Percentiles rank a stretch among this genome's conserved stretches.
These are phyloP conservation scores for Pseudogymnoascus sp. DNA, from an alignment of 2,329 filamentous ascomycete species.

Conservation along the genomic window DNA sequence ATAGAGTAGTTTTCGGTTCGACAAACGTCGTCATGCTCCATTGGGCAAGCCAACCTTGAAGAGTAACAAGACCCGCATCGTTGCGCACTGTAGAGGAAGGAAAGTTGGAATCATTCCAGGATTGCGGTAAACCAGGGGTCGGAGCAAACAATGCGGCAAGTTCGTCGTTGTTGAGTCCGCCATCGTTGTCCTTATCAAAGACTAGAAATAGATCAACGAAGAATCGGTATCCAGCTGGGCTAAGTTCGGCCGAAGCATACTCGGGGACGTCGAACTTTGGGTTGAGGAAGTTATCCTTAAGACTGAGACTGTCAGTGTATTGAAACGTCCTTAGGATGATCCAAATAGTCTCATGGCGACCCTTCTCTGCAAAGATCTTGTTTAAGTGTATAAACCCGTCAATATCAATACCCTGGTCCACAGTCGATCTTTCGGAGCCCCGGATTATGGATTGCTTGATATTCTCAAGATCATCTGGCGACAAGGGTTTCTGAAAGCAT, in stretches of 20 bases:
- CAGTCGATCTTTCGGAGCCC: constrained; percentile 51
- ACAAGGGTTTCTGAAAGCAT: constrained; percentile 83
- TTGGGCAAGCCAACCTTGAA: constrained; percentile 96
- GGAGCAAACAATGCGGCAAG: constrained; percentile 82
- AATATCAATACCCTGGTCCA: constrained; percentile 67
- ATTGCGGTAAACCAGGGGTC: constrained; percentile 77
- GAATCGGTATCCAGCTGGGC: constrained; percentile 89
- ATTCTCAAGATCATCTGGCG: constrained; percentile 72
- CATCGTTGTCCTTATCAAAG: constrained; percentile 96
- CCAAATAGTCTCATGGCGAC: constrained; percentile 97
- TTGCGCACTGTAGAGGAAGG: constrained; percentile 91
- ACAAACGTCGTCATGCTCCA: constrained; percentile 99
- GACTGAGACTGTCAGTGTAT: constrained; percentile 88
- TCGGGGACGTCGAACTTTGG: constrained; percentile 92
- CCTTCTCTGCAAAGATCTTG: constrained; percentile 94
- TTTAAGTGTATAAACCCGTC: constrained; percentile 83
- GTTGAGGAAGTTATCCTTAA: constrained; percentile 84
- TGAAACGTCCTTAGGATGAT: constrained; percentile 91
- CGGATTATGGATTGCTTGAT: constrained; percentile 84
- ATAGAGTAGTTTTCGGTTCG: constrained; percentile 87
- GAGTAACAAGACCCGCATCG: constrained; percentile 87
- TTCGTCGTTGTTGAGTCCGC: constrained; percentile 80
- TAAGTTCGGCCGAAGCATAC: constrained; percentile 86
- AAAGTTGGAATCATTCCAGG: constrained; percentile 83
- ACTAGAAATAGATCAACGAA: constrained; percentile 94